phyloP scores from a whole-genome alignment of 148 eudicot genomes.

The Rhododendron simsii region DNA sequence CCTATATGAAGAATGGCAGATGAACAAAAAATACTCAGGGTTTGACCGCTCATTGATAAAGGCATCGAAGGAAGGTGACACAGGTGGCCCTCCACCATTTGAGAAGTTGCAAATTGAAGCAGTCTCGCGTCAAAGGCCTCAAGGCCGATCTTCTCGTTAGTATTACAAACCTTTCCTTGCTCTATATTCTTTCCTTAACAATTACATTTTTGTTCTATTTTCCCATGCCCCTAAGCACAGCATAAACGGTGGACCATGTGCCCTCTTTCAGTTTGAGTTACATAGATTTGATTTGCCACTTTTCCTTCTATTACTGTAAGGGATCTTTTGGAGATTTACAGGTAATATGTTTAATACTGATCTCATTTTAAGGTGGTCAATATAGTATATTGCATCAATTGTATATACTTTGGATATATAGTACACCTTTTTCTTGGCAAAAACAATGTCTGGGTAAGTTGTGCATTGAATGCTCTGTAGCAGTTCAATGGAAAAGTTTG shows the following conservation, averaged over 20 bases:
- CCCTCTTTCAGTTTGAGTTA: neutral
- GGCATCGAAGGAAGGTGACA: constrained; percentile 35
- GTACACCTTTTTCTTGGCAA: no score
- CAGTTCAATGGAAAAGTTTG: neutral
- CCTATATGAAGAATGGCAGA: constrained; percentile 87
- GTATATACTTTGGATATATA: no score
- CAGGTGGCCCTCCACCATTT: constrained; percentile 73
- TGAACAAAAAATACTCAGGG: constrained; percentile 82
- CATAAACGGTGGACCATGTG: neutral
- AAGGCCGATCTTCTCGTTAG: constrained; percentile 33
- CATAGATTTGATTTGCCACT: neutral
- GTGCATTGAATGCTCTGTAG: neutral
- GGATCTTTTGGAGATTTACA: neutral
- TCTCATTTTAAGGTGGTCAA: neutral
- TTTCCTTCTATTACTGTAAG: neutral
- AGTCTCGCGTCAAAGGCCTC: constrained; percentile 30
- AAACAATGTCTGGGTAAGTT: neutral
- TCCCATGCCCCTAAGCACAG: neutral
- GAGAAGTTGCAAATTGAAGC: constrained; percentile 68
- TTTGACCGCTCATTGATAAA: constrained; percentile 54
- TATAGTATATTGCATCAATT: neutral
- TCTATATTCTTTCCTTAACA: neutral
- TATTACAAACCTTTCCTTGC: constrained; percentile 8
- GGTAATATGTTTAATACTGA: neutral
- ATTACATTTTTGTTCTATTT: neutral